phyloP scores from a whole-genome alignment of 2,329 filamentous ascomycete species.

The Trichoderma harzianum region DNA sequence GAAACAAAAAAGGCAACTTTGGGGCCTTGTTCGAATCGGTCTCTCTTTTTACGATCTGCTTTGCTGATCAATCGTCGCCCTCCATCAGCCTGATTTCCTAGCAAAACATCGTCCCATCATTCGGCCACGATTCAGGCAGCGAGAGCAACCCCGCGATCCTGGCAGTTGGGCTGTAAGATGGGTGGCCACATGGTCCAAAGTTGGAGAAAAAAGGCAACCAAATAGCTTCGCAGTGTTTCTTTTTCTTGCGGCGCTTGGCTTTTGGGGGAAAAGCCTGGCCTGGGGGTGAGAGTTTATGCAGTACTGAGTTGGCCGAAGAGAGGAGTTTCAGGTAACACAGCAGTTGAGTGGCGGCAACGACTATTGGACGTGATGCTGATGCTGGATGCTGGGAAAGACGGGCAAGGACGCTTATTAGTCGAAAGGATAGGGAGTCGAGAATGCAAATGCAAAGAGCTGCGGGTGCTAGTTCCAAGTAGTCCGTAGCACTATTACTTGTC shows the following conservation, averaged over 20 bases:
- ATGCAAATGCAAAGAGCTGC: neutral
- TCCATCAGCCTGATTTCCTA: neutral
- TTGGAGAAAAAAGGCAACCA: neutral
- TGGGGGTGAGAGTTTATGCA: neutral
- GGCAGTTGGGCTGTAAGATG: neutral
- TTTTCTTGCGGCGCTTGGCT: slow-evolving; percentile 4
- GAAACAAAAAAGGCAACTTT: neutral
- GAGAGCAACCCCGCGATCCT: neutral
- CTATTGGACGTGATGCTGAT: neutral
- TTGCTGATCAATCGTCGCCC: slow-evolving; percentile 3
- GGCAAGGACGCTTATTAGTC: neutral
- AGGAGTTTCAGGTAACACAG: neutral
- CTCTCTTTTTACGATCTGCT: neutral
- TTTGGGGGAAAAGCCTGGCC: neutral
- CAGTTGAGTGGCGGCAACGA: neutral
- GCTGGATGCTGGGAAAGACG: neutral
- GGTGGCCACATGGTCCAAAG: neutral
- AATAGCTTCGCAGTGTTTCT: neutral
- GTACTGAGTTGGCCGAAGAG: neutral
- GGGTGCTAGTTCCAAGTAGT: neutral
- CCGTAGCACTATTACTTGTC: neutral
- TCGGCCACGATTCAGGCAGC: slow-evolving; percentile 1
- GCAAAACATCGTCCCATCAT: neutral
- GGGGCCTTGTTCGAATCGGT: neutral
- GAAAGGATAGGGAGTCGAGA: neutral